Base-by-base conservation (phyloP, 192 early-diverging fungal genomes). In the Coemansia sp. region DNA sequence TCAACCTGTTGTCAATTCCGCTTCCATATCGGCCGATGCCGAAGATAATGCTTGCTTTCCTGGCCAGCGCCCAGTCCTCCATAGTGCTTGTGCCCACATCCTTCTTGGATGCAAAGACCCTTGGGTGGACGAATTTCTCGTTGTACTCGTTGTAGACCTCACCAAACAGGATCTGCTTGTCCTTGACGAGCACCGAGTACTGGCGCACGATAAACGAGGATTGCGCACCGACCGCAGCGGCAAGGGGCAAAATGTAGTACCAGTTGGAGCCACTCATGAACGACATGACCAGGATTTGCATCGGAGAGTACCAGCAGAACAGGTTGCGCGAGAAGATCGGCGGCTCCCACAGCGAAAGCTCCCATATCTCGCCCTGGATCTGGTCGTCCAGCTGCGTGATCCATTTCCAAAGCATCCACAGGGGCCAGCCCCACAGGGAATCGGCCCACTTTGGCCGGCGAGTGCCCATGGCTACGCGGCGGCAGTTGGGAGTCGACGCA, bases 61-160 rank as follows among this genome's bases (percentile, higher is more conserved):
- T 60, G 7, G 66, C 70, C 25, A 36, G 29, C 14, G 64, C 62
- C 73, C 66, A 75, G 54, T 81, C 79, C 42, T 75, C 73, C 66
- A 69, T 59, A 9, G 79, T 81, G 49, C 79, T 75, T 0, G 79
- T 81, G 0, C 66, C 67, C 0, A 35, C 80, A 40, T 89, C 88
- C 23, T 41, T 72, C 57, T 83, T 87, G 15, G 82, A 75, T 4
- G 85, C 84, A 73, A 87, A 87, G 40, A 88, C 71, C 8, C 79
- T 73, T 9, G 88, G 88, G 34, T 89, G 65, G 22, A 89, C 88
- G 74, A 88, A 87, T 43, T 79, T 86, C 53, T 62, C 59, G 65
- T 88, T 85, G 62, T 89, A 89, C 71, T 89, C 88, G 57, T 78
- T 68, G 34, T 82, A 67, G 35, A 88, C 80, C 60, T 87, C 82